These are phyloP conservation scores for Carex myosuroides DNA, from an alignment of 176 grass and related monocot genomes.

Conservation along the genomic window DNA sequence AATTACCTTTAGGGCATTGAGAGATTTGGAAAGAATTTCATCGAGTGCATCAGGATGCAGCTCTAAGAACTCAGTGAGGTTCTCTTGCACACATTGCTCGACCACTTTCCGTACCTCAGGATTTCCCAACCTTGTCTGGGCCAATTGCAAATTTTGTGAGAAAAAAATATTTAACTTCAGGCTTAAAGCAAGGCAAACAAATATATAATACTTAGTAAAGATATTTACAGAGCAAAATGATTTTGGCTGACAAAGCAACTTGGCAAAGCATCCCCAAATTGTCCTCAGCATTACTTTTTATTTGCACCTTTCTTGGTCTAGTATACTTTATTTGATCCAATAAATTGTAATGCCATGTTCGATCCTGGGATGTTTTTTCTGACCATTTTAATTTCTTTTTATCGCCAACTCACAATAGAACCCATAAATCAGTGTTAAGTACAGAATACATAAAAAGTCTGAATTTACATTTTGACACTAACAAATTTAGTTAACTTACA, in stretches of 20 bases:
- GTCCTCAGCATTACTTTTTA: not conserved
- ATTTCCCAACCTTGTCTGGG: slow-evolving; percentile 91
- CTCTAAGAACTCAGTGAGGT: slow-evolving; percentile 85
- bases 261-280: not conserved
- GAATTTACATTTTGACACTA: not conserved
- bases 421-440: not conserved
- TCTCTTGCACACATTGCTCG: slow-evolving; percentile 89
- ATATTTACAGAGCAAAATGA: not conserved
- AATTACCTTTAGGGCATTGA: slow-evolving; percentile 92
- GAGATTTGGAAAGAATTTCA: slow-evolving; percentile 74
- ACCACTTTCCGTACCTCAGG: slow-evolving; percentile 93
- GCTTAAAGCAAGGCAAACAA: not conserved
- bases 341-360: not conserved
- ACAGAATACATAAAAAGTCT: not conserved
- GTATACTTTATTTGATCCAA: not conserved
- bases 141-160: slow-evolving; percentile 19
- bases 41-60: slow-evolving; percentile 81
- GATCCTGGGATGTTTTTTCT: not conserved
- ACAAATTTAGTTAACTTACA: not conserved
- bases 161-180: slow-evolving; percentile 9
- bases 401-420: not conserved
- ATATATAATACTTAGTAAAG: not conserved
- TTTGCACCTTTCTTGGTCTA: not conserved
- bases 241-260: not conserved
- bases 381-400: not conserved